These are phyloP conservation scores for Exsudoporus frostii DNA, from an alignment of 768 basidiomycete species.

Conservation along the genomic window DNA sequence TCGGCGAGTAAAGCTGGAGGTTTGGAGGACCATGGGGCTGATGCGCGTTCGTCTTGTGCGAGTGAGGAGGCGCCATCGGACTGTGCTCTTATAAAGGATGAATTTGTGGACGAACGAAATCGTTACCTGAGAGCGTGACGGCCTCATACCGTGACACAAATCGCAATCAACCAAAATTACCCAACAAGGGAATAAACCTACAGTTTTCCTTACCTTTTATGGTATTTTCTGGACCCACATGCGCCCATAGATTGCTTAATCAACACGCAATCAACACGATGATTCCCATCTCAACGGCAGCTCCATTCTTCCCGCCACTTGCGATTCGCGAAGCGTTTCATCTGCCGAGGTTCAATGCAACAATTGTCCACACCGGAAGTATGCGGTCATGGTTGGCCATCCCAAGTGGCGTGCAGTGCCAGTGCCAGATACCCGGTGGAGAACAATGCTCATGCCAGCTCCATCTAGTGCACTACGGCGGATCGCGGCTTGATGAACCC, in stretches of 20 bases:
- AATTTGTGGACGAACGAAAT: slow-evolving; percentile 5
- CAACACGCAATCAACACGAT: slow-evolving; percentile 25
- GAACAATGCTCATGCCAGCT: neutral
- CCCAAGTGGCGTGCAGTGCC: neutral
- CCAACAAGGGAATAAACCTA: slow-evolving; percentile 6
- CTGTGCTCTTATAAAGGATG: slow-evolving; percentile 26
- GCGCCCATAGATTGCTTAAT: slow-evolving; percentile 13
- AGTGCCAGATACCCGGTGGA: neutral
- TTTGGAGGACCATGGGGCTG: slow-evolving; percentile 26
- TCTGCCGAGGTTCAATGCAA: too few species aligned
- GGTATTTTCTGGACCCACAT: slow-evolving; percentile 33
- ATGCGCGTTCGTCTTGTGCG: neutral
- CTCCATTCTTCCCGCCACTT: neutral
- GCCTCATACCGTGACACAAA: slow-evolving; percentile 27
- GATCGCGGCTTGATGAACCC: neutral
- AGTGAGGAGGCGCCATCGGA: neutral
- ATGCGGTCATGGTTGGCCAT: neutral
- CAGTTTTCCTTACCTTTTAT: slow-evolving; percentile 10
- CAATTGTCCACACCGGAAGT: slow-evolving; percentile 4
- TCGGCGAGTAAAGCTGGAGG: slow-evolving; percentile 21
- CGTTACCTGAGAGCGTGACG: slow-evolving; percentile 22
- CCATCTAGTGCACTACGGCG: neutral
- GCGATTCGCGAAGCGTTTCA: too few species aligned
- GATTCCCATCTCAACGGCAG: neutral
- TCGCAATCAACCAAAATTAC: slow-evolving; percentile 32